A percentile compares a stretch with the other conserved stretches of the same genome.
Evolutionary conservation across 768 basidiomycete genomes (phyloP).

Genomic region (Amanita rubescens): DNA sequence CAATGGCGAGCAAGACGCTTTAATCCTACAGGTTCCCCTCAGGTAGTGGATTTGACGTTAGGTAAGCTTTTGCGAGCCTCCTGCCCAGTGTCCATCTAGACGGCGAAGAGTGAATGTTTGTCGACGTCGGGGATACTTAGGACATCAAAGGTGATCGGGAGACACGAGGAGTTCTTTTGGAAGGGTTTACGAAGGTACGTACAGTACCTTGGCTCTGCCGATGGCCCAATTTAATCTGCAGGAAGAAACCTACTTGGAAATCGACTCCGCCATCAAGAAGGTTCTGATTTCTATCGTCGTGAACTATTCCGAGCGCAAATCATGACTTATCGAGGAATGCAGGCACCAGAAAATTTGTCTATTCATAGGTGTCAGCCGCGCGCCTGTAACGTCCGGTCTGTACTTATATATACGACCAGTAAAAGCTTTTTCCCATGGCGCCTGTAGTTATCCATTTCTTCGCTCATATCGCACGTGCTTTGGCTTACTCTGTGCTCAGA

Average conservation of each 20-base stretch:
- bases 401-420: constrained; percentile 81
- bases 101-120: background rate
- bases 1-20: background rate
- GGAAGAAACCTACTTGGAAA: constrained; percentile 82
- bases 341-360: constrained; percentile 90
- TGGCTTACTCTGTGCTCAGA: constrained; percentile 97
- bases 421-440: constrained; percentile 88
- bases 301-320: constrained; percentile 99
- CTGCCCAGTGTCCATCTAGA: background rate
- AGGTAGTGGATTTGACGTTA: constrained; percentile 57
- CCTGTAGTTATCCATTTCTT: constrained; percentile 90
- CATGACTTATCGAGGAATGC: constrained; percentile 94
- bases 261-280: constrained; percentile 95
- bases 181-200: constrained; percentile 80
- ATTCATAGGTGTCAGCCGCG: constrained; percentile 84
- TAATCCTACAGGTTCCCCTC: background rate
- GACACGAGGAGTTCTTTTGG: constrained; percentile 91
- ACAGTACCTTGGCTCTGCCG: background rate
- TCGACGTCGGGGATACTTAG: constrained; percentile 27
- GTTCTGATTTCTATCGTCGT: constrained; percentile 84
- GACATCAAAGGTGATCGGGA: constrained; percentile 86
- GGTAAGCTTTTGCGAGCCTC: constrained; percentile 31
- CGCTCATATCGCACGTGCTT: constrained; percentile 86
- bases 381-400: constrained; percentile 89
- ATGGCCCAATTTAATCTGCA: background rate